phyloP scores from a whole-genome alignment of 495 filamentous ascomycete genomes.

The Lasiosphaeria hispida region DNA sequence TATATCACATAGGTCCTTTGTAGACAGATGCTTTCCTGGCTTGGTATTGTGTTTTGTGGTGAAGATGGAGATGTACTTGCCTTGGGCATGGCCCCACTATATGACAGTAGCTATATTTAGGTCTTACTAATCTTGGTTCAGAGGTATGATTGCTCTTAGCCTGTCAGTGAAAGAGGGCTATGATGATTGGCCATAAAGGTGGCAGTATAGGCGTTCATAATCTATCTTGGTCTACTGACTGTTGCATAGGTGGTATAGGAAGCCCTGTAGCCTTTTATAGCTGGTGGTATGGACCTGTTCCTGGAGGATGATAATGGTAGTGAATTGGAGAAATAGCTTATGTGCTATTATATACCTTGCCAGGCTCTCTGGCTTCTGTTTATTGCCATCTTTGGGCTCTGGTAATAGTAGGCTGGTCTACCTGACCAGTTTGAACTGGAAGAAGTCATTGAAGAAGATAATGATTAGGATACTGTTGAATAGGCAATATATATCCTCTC shows the following conservation, averaged over 20 bases:
- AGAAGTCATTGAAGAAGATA: conserved; percentile 13
- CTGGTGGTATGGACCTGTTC: not conserved
- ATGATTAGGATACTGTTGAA: conserved; percentile 11
- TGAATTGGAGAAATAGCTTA: conserved; percentile 8
- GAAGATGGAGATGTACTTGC: conserved; percentile 10
- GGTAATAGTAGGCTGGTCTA: conserved; percentile 13
- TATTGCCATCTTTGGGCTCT: conserved; percentile 3
- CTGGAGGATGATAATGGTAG: not conserved
- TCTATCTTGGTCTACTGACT: too few relatives aligned
- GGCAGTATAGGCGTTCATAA: too few relatives aligned
- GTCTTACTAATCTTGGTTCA: not conserved
- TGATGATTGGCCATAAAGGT: too few relatives aligned
- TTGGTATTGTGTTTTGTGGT: conserved; percentile 4
- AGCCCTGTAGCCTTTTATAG: not conserved
- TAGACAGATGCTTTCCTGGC: not conserved
- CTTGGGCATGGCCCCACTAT: not conserved
- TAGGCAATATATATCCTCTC: conserved; percentile 1
- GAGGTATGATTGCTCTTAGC: too few relatives aligned
- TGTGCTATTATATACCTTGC: conserved; percentile 8
- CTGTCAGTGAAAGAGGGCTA: too few relatives aligned
- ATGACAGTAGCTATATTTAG: not conserved
- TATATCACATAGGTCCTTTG: conserved; percentile 2
- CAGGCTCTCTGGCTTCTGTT: conserved; percentile 7
- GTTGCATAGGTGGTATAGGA: too few relatives aligned
- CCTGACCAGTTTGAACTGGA: conserved; percentile 14